phyloP scores from a whole-genome alignment of 2,329 filamentous ascomycete genomes.

The Penicillium decumbens region DNA sequence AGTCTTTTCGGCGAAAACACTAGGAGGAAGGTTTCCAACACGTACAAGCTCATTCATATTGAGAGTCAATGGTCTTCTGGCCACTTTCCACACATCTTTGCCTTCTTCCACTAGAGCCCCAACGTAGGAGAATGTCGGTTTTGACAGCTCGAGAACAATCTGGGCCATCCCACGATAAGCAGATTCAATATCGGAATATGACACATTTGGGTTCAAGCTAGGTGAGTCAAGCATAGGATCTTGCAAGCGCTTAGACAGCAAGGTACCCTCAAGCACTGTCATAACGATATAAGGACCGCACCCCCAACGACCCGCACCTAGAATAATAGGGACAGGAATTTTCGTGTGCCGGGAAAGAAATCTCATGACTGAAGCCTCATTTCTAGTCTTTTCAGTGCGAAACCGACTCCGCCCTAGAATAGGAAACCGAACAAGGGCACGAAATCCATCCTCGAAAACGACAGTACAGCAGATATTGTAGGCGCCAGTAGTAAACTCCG shows the following conservation, averaged over 20 bases:
- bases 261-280: neutral
- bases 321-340: neutral
- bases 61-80: neutral
- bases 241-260: neutral
- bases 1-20: neutral
- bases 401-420: neutral
- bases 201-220: neutral
- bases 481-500: slow-evolving; percentile 7
- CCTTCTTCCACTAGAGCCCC: neutral
- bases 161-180: neutral
- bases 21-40: neutral
- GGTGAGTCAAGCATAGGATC: neutral
- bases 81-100: neutral
- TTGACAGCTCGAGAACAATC: neutral
- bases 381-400: neutral
- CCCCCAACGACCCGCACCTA: neutral
- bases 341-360: neutral
- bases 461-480: slow-evolving; percentile 22
- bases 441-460: slow-evolving; percentile 18
- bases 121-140: neutral
- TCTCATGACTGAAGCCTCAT: neutral
- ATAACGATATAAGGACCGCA: neutral
- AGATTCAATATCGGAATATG: neutral
- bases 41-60: neutral
- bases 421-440: slow-evolving; percentile 20